Evolutionary conservation across 345 rosid species (phyloP).

Genomic region (Melastoma malabathricum): DNA sequence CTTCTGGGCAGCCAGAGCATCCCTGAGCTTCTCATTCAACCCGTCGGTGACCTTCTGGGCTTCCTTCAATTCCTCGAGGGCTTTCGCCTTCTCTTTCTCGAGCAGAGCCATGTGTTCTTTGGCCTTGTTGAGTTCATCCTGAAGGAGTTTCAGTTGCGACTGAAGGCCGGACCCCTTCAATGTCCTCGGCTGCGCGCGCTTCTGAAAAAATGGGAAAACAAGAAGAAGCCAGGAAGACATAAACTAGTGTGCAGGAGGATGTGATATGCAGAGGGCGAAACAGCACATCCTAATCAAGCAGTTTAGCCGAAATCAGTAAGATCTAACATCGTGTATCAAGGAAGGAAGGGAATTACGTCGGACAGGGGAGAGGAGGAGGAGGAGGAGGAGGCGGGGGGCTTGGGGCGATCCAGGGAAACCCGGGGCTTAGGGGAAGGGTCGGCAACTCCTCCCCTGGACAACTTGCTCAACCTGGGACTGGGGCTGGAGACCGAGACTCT

Average conservation of each 20-base stretch:
- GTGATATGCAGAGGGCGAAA: too few relatives aligned
- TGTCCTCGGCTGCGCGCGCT: conserved; percentile 30
- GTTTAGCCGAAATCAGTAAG: too few relatives aligned
- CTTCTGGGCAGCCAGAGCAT: conserved; percentile 80
- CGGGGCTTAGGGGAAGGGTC: conserved; percentile 51
- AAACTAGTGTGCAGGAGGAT: too few relatives aligned
- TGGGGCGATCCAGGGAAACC: conserved; percentile 57
- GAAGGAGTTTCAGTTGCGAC: conserved; percentile 46
- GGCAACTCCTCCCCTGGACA: conserved; percentile 43
- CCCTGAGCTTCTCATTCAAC: conserved; percentile 60
- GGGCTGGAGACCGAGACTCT: conserved; percentile 28
- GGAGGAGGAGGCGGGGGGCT: conserved; percentile 45
- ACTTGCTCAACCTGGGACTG: conserved; percentile 51
- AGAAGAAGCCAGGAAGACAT: too few relatives aligned
- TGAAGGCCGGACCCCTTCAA: conserved; percentile 54
- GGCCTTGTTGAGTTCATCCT: conserved; percentile 87
- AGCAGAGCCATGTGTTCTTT: conserved; percentile 48
- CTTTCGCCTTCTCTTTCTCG: conserved; percentile 70
- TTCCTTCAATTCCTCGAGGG: conserved; percentile 61
- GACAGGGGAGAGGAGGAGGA: conserved; percentile 52
- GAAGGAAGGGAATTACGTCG: conserved; percentile 38
- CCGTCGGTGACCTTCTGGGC: conserved; percentile 52
- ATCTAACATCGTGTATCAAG: too few relatives aligned
- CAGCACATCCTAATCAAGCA: too few relatives aligned
- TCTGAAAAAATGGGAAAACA: conserved; percentile 25